phyloP scores from a whole-genome alignment of 306 rosid species.

The Sechiopsis laciniata region DNA sequence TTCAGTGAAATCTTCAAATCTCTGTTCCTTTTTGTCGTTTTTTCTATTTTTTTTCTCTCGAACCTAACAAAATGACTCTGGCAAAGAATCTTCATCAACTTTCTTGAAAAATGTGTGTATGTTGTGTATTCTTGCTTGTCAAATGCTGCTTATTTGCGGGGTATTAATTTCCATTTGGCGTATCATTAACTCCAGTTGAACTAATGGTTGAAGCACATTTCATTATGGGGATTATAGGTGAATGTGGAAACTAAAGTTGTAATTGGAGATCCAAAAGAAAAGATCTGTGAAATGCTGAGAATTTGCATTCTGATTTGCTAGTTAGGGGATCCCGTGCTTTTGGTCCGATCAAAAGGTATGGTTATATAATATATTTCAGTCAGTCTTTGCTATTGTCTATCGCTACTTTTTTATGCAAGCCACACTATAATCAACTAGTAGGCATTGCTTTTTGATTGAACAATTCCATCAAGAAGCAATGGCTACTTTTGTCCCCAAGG shows the following conservation, averaged over 20 bases:
- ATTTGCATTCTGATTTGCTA: conserved; percentile 68
- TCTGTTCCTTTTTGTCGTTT: not conserved
- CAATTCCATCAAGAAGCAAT: no score
- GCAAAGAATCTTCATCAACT: not conserved
- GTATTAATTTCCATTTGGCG: not conserved
- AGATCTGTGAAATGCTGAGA: conserved; percentile 70
- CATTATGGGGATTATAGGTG: conserved; percentile 28
- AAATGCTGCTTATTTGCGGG: not conserved
- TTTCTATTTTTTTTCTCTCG: not conserved
- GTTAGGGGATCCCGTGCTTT: conserved; percentile 76
- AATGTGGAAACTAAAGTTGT: conserved; percentile 56
- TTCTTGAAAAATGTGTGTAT: not conserved
- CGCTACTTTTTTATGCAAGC: no score
- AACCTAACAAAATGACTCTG: not conserved
- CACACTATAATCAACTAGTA: not conserved
- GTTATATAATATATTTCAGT: not conserved
- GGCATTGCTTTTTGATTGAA: not conserved
- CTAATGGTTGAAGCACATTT: conserved; percentile 6
- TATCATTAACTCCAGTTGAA: no score
- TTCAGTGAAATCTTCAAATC: not conserved
- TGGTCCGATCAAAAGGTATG: conserved; percentile 78
- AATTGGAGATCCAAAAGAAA: conserved; percentile 86
- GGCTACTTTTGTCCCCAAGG: no score
- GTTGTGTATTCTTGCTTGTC: not conserved
- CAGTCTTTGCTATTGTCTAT: no score